Conservation (phyloP, 768 basidiomycete species). For the Pleurotus eryngii region DNA sequence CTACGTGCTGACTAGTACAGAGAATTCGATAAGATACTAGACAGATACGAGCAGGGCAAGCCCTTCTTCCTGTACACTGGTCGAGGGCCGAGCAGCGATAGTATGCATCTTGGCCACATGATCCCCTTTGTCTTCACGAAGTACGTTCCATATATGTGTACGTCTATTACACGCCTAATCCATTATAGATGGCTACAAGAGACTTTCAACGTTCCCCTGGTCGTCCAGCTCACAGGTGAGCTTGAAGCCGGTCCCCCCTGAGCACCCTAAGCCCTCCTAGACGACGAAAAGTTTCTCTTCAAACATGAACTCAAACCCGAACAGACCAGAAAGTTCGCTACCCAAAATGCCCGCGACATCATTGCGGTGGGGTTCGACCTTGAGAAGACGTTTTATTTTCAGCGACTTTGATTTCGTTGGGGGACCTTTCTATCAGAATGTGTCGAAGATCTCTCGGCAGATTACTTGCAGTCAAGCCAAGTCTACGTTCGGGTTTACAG, state of each 20-base stretch:
- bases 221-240: constrained; percentile 90
- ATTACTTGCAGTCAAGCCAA: constrained; percentile 93
- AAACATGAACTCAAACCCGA: constrained; percentile 92
- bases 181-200: constrained; percentile 87
- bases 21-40: constrained; percentile 90
- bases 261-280: constrained; percentile 32
- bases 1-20: constrained; percentile 35
- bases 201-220: constrained; percentile 90
- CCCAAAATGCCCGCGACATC: constrained; percentile 90
- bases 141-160: constrained; percentile 39
- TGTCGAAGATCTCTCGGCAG: constrained; percentile 87
- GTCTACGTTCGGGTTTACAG: constrained; percentile 94
- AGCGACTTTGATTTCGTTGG: constrained; percentile 88
- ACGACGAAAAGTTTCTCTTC: constrained; percentile 99
- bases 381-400: constrained; percentile 96
- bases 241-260: constrained; percentile 8
- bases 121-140: constrained; percentile 97
- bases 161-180: neutral
- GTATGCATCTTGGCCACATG: constrained; percentile 97
- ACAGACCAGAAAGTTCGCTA: constrained; percentile 78
- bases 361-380: constrained; percentile 93
- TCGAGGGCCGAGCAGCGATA: constrained; percentile 92
- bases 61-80: constrained; percentile 99
- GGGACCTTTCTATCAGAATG: constrained; percentile 91
- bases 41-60: constrained; percentile 94